These are phyloP conservation scores for Globisporangium megalacanthum DNA, from an alignment of 352 stramenopile genomes.

Conservation along the genomic window DNA sequence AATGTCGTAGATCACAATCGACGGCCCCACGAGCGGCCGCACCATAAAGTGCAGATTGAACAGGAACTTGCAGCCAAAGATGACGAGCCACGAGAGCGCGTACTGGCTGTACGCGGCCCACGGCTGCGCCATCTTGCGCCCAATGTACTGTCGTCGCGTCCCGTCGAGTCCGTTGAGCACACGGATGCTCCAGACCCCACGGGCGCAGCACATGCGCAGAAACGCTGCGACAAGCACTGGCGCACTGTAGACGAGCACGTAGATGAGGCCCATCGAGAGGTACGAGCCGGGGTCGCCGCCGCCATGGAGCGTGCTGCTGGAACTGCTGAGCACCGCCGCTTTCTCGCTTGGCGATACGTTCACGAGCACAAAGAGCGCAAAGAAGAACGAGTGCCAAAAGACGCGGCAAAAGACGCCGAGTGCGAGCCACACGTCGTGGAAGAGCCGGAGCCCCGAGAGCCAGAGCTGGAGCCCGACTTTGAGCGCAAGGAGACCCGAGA, in stretches of 20 bases:
- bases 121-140: conserved; percentile 60
- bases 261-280: conserved; percentile 53
- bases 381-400: conserved; percentile 72
- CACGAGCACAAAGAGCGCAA: conserved; percentile 55
- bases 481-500: conserved; percentile 46
- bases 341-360: conserved; percentile 54
- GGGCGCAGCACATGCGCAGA: conserved; percentile 48
- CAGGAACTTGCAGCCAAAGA: conserved; percentile 75
- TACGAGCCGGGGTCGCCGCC: conserved; percentile 48
- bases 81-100: conserved; percentile 57
- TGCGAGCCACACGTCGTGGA: conserved; percentile 55
- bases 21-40: conserved; percentile 64
- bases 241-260: conserved; percentile 53
- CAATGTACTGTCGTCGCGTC: conserved; percentile 71
- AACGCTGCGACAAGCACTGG: conserved; percentile 43
- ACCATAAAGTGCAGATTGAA: conserved; percentile 85
- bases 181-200: conserved; percentile 51
- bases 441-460: conserved; percentile 60
- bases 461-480: conserved; percentile 76
- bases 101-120: conserved; percentile 61
- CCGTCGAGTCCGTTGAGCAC: conserved; percentile 62
- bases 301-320: conserved; percentile 36
- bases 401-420: conserved; percentile 62
- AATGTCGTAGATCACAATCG: conserved; percentile 71
- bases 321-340: conserved; percentile 30